Evolutionary conservation across 83 land plant species (phyloP).

Genomic region (Picea mariana): DNA sequence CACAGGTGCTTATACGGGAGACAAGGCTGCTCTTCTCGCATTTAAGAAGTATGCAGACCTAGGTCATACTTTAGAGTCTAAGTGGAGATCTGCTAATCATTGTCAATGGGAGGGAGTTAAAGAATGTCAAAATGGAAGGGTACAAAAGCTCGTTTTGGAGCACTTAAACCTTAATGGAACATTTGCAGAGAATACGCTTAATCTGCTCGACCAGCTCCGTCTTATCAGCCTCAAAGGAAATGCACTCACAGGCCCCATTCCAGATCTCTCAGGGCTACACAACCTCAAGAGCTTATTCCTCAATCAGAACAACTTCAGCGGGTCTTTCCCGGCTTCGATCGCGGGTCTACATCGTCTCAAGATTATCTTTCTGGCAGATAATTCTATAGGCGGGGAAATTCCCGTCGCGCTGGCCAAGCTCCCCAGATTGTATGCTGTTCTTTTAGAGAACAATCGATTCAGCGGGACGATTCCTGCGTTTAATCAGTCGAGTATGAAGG

Average conservation of each 20-base stretch:
- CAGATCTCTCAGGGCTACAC: slow-evolving; percentile 21
- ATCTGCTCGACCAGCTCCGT: slow-evolving; percentile 22
- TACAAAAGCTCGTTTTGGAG: slow-evolving; percentile 16
- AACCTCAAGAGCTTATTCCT: slow-evolving; percentile 19
- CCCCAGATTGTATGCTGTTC: background rate
- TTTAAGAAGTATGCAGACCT: background rate
- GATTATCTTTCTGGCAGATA: slow-evolving; percentile 36
- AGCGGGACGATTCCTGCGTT: slow-evolving; percentile 32
- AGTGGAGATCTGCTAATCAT: slow-evolving; percentile 1
- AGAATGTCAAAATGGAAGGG: slow-evolving; percentile 19
- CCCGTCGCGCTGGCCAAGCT: background rate
- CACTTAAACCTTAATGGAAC: slow-evolving; percentile 32
- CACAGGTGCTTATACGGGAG: background rate
- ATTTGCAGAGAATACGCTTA: too few species aligned
- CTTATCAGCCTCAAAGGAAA: slow-evolving; percentile 31
- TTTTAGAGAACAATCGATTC: background rate
- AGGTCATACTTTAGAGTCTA: background rate
- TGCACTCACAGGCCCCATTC: slow-evolving; percentile 32
- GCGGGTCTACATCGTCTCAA: slow-evolving; percentile 15
- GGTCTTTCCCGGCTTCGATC: slow-evolving; percentile 26
- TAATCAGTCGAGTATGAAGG: too few species aligned
- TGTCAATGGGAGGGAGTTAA: slow-evolving; percentile 6
- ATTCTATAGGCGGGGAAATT: slow-evolving; percentile 7
- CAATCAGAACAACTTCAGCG: slow-evolving; percentile 28
- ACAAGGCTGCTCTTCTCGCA: background rate